Evolutionary conservation across 805 yeast species (phyloP).

Genomic region (Ogataea philodendri): DNA sequence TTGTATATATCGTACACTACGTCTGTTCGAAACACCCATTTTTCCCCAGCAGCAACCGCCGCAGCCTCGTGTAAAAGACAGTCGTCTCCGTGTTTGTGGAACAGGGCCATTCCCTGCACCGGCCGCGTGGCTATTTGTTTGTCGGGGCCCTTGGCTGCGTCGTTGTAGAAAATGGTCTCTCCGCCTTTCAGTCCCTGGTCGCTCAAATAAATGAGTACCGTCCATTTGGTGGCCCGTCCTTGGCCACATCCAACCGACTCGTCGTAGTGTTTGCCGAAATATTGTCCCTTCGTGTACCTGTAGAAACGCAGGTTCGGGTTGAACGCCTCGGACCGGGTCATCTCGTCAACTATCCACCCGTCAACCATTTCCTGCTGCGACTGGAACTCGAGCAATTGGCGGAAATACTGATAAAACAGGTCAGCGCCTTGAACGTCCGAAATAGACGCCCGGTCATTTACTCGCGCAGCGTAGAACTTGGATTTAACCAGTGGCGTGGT

Average conservation of each 20-base stretch:
- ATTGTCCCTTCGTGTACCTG: conserved; percentile 54
- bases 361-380: conserved; percentile 33
- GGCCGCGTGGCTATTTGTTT: conserved; percentile 39
- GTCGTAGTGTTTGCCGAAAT: conserved; percentile 60
- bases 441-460: conserved; percentile 49
- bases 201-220: conserved; percentile 56
- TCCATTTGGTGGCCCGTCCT: conserved; percentile 53
- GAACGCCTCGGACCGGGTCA: conserved; percentile 44
- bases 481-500: conserved; percentile 50
- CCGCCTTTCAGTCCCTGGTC: conserved; percentile 58
- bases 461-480: conserved; percentile 54
- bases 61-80: conserved; percentile 61
- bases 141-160: conserved; percentile 26
- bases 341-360: conserved; percentile 29
- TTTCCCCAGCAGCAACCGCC: conserved; percentile 48
- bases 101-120: conserved; percentile 51
- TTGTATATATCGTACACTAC: conserved; percentile 36
- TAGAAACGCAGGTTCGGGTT: conserved; percentile 57
- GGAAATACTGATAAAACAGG: conserved; percentile 44
- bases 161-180: conserved; percentile 49
- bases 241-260: conserved; percentile 44
- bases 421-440: conserved; percentile 39
- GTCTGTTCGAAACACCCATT: conserved; percentile 65
- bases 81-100: conserved; percentile 67
- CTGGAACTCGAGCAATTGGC: conserved; percentile 30